These are phyloP conservation scores for Boechera stricta DNA, from an alignment of 345 rosid genomes.

Conservation along the genomic window DNA sequence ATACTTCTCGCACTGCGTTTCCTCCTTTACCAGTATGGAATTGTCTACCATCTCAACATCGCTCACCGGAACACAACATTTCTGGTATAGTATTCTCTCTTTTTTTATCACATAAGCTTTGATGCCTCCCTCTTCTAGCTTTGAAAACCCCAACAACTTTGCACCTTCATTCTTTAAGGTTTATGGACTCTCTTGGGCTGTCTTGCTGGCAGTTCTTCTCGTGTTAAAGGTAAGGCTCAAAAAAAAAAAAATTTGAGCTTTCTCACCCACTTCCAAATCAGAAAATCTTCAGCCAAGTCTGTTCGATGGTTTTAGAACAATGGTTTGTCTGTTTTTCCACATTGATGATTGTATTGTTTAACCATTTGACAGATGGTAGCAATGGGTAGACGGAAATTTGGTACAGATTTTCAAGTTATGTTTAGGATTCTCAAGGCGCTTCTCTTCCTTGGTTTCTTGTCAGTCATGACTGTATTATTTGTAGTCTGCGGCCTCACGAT, in stretches of 20 bases:
- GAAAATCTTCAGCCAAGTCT: neutral
- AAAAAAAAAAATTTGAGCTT: conserved; percentile 13
- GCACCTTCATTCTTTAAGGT: conserved; percentile 56
- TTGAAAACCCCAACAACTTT: neutral
- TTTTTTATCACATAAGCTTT: neutral
- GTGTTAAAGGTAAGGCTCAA: conserved; percentile 73
- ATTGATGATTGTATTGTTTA: conserved; percentile 8
- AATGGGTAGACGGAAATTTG: conserved; percentile 79
- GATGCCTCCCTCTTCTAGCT: conserved; percentile 10
- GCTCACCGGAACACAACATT: conserved; percentile 64
- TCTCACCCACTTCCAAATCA: neutral
- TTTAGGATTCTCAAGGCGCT: conserved; percentile 96
- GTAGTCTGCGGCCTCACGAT: conserved; percentile 70
- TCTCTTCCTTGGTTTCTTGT: conserved; percentile 81
- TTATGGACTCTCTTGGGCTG: conserved; percentile 88
- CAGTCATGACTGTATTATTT: conserved; percentile 83
- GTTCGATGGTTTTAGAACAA: neutral
- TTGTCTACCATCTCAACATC: conserved; percentile 94
- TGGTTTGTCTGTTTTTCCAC: neutral
- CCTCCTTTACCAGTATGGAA: conserved; percentile 89
- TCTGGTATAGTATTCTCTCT: conserved; percentile 52
- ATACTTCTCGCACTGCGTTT: conserved; percentile 79
- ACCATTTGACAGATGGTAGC: conserved; percentile 68
- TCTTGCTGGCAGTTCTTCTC: conserved; percentile 64
- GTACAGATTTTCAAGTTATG: conserved; percentile 86